Conservation (phyloP, 768 basidiomycete species). For the Mycena filopes region DNA sequence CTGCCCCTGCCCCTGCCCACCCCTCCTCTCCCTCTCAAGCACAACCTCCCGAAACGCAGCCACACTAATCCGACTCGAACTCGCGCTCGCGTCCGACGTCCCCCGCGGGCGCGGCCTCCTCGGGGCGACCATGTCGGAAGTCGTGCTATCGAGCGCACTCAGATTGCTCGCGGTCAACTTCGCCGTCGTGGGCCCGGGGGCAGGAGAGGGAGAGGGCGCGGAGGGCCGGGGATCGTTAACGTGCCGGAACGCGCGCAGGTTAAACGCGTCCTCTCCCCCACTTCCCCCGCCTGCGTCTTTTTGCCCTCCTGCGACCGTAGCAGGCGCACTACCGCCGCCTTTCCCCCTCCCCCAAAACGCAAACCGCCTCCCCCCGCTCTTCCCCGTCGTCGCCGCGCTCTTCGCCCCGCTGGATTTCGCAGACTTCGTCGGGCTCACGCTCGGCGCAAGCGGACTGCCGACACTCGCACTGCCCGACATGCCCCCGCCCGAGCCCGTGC, state of each 20-base stretch:
- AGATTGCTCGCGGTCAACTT: slow-evolving; percentile 19
- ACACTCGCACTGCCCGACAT: background rate
- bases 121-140: background rate
- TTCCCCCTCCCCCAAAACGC: slow-evolving; percentile 19
- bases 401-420: background rate
- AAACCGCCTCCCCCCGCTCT: slow-evolving; percentile 5
- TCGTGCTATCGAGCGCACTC: background rate
- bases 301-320: background rate
- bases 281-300: background rate
- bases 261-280: slow-evolving; percentile 16
- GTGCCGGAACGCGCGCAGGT: slow-evolving; percentile 28
- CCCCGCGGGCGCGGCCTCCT: slow-evolving; percentile 20
- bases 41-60: slow-evolving; percentile 81
- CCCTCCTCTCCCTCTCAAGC: slow-evolving; percentile 73
- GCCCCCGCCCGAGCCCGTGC: background rate
- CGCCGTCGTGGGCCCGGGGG: background rate
- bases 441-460: slow-evolving; percentile 17
- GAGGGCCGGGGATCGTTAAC: slow-evolving; percentile 5
- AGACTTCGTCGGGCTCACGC: slow-evolving; percentile 11
- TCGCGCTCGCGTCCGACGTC: slow-evolving; percentile 17
- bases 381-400: background rate
- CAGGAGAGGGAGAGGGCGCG: background rate
- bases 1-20: slow-evolving; percentile 56
- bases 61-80: slow-evolving; percentile 68
- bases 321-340: background rate